phyloP scores from a whole-genome alignment of 805 yeast species.

The Tetrapisispora nanseiensis region DNA sequence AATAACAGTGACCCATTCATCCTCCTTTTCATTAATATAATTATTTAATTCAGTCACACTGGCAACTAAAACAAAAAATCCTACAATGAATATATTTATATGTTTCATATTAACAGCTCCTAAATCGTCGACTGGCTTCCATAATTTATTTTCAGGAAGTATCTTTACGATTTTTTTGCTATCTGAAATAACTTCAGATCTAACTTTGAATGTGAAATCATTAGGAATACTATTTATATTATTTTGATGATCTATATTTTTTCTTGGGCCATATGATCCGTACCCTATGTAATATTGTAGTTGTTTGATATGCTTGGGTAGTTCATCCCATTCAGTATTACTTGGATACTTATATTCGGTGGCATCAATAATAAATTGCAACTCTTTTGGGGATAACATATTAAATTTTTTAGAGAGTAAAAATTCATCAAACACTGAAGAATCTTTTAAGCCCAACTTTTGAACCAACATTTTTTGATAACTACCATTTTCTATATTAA shows the following conservation, averaged over 20 bases:
- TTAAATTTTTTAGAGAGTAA: conserved; percentile 8
- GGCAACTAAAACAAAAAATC: not conserved
- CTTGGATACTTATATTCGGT: conserved; percentile 2
- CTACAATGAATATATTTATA: not conserved
- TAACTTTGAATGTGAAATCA: not conserved
- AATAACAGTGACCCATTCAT: not conserved
- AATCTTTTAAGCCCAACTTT: conserved; percentile 8
- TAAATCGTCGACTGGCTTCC: not conserved
- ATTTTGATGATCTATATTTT: conserved; percentile 32
- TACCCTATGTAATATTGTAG: conserved; percentile 53
- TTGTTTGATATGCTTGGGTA: conserved; percentile 42
- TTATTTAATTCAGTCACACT: not conserved
- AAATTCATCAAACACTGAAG: not conserved
- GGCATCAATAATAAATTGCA: conserved; percentile 22
- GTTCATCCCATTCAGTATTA: conserved; percentile 44
- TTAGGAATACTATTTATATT: not conserved
- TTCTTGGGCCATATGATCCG: conserved; percentile 66
- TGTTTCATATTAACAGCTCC: not conserved
- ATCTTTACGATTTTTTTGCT: not conserved
- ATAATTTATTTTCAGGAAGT: not conserved
- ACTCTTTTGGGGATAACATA: conserved; percentile 7
- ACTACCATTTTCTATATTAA: conserved; percentile 11
- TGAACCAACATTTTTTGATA: conserved; percentile 8
- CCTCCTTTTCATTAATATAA: not conserved
- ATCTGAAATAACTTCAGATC: not conserved